A percentile compares a stretch with the other conserved stretches of the same genome.
phyloP scores from a whole-genome alignment of 257 asterid genomes.

The Verbascum thapsus region DNA sequence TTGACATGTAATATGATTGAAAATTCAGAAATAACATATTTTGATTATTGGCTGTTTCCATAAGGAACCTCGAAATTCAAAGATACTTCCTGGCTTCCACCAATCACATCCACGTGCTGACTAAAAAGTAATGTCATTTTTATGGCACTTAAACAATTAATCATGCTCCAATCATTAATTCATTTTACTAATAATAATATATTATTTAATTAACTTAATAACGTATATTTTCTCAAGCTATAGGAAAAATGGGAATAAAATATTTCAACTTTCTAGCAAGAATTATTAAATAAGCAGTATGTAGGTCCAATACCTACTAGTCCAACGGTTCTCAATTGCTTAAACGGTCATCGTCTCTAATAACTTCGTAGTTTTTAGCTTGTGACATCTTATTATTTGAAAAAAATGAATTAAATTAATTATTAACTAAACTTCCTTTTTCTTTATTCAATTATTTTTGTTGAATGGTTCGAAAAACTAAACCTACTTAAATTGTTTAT shows the following conservation, averaged over 20 bases:
- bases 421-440: background rate
- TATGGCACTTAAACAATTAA: background rate
- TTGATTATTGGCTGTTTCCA: conserved; percentile 38
- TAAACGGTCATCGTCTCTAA: conserved; percentile 34
- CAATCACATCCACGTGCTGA: background rate
- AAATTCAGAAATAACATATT: background rate
- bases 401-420: conserved; percentile 5
- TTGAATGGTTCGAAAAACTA: too few species aligned
- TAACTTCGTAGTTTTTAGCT: conserved; percentile 14
- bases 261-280: too few species aligned
- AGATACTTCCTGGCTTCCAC: conserved; percentile 37
- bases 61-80: conserved; percentile 12
- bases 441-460: too few species aligned
- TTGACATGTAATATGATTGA: background rate
- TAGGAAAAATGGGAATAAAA: conserved; percentile 2
- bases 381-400: conserved; percentile 14
- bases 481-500: too few species aligned
- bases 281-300: conserved; percentile 26
- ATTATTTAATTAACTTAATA: background rate
- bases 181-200: background rate
- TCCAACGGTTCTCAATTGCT: conserved; percentile 40
- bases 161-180: conserved; percentile 12
- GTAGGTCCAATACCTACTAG: conserved; percentile 36
- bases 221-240: conserved; percentile 1
- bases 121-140: background rate